Base-by-base conservation (phyloP, 805 yeast species). In the Scheffersomyces stipitis region DNA sequence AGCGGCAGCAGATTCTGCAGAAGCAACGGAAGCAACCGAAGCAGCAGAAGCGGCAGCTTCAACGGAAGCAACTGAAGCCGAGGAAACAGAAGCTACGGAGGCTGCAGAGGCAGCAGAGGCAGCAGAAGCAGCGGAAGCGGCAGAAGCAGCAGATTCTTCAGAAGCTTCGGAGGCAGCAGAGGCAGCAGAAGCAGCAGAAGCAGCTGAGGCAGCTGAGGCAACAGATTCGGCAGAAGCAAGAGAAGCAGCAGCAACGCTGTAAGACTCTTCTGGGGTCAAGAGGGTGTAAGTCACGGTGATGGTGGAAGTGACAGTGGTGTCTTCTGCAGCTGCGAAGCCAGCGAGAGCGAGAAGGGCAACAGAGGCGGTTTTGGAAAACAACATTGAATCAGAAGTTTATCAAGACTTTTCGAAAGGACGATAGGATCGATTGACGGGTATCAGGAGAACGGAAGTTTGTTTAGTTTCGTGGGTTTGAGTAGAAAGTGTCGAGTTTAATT, bases 261-360 rank as follows among this genome's bases (percentile, higher is more conserved):
- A 34, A 34, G 71, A 62, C 52, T 74, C 74, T 37, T 66, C 61
- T 23, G 78, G 77, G 20, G 76, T 60, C 50, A 70, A 63, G 30
- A 71, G 34, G 18, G 79, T 74, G 35, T 58, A 56, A 31, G 79
- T 73, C 40, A 71, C 56, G 16, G 78, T 73, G 40, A 74, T 48
- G 18, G 78, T 74, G 36, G 68, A 51, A 18, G 55, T 44, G 18
- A 67, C 54, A 37, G 78, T 72, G 31, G 75, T 68, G 20, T 70
- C 68, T 26, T 38, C 46, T 12, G 44, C 48, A 8, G 35, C 28
- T 13, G 37, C 41, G 15, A 31, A 18, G 6, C 33, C 26, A 26
- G 40, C 39, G 9, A 40, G 17, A 30, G 48, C 51, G 24, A 42
- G 29, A 12, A 37, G n/a, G 22, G 35, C 36, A 18, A 32, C 23